A percentile compares a stretch with the other conserved stretches of the same genome.
Evolutionary conservation across 495 filamentous ascomycete species (phyloP).

Genomic region (Barbatosphaeria neglecta): DNA sequence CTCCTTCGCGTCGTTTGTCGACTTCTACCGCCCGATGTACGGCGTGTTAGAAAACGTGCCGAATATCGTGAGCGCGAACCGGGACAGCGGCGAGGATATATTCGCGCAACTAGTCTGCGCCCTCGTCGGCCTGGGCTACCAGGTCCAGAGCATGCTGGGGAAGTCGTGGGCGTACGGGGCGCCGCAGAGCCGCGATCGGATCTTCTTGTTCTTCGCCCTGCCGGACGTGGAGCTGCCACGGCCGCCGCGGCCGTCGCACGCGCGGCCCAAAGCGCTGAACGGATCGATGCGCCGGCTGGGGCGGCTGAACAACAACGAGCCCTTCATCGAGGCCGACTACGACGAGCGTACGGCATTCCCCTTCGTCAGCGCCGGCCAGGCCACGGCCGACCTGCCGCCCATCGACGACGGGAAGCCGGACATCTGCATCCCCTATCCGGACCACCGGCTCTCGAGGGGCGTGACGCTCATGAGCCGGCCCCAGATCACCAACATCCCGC

Average conservation of each 20-base stretch:
- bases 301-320: constrained; percentile 44
- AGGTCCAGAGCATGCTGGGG: constrained; percentile 47
- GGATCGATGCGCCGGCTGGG: constrained; percentile 29
- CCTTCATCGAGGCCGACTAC: constrained; percentile 42
- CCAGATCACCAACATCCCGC: constrained; percentile 30
- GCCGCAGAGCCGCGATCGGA: constrained; percentile 46
- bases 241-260: constrained; percentile 48
- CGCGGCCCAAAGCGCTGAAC: constrained; percentile 28
- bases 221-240: constrained; percentile 43
- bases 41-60: constrained; percentile 64
- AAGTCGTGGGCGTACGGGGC: constrained; percentile 60
- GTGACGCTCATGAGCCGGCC: constrained; percentile 14
- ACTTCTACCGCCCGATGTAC: constrained; percentile 61
- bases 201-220: constrained; percentile 56
- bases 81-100: constrained; percentile 38
- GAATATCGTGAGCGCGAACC: constrained; percentile 37
- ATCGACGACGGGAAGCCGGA: constrained; percentile 44
- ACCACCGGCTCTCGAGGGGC: constrained; percentile 41
- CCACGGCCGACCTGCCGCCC: constrained; percentile 44
- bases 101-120: constrained; percentile 57
- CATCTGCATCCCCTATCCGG: constrained; percentile 46
- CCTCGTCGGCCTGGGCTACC: constrained; percentile 63
- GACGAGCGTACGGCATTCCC: constrained; percentile 44
- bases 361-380: constrained; percentile 36
- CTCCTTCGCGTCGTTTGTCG: constrained; percentile 59